Evolutionary conservation across 768 basidiomycete genomes (phyloP).

Genomic region (Suillus occidentalis): DNA sequence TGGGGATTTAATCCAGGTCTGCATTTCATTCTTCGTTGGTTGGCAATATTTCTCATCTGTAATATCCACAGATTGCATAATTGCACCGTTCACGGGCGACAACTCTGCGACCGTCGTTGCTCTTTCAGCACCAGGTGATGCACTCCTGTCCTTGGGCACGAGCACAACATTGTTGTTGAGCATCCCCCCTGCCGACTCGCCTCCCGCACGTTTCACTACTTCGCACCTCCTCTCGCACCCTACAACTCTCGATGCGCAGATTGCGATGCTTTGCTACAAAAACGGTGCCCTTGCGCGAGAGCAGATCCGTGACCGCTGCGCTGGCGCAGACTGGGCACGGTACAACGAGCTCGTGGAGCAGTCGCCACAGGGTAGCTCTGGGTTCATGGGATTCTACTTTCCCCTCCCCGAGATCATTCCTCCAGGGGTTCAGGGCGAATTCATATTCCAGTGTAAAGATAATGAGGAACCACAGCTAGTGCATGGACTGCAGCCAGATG

Average conservation of each 20-base stretch:
- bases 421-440: constrained; percentile 69
- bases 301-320: constrained; percentile 67
- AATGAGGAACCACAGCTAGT: constrained; percentile 29
- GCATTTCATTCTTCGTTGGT: constrained; percentile 9
- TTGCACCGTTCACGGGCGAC: constrained; percentile 88
- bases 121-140: constrained; percentile 74
- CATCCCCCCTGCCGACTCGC: constrained; percentile 60
- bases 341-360: constrained; percentile 68
- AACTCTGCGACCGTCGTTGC: constrained; percentile 84
- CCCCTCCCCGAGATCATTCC: constrained; percentile 88
- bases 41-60: background rate
- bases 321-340: constrained; percentile 57
- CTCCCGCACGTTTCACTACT: constrained; percentile 70
- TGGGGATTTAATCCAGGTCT: constrained; percentile 74
- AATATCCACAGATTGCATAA: constrained; percentile 55
- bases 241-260: constrained; percentile 59
- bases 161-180: constrained; percentile 85
- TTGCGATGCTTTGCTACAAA: constrained; percentile 93
- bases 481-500: constrained; percentile 38
- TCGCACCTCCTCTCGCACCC: constrained; percentile 77
- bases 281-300: constrained; percentile 84
- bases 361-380: constrained; percentile 57
- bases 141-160: constrained; percentile 83
- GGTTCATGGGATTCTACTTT: constrained; percentile 74
- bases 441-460: constrained; percentile 49